Percentiles rank a stretch among this genome's conserved stretches.
These are phyloP conservation scores for Diplodia corticola DNA, from an alignment of 2,329 filamentous ascomycete species.

Conservation along the genomic window DNA sequence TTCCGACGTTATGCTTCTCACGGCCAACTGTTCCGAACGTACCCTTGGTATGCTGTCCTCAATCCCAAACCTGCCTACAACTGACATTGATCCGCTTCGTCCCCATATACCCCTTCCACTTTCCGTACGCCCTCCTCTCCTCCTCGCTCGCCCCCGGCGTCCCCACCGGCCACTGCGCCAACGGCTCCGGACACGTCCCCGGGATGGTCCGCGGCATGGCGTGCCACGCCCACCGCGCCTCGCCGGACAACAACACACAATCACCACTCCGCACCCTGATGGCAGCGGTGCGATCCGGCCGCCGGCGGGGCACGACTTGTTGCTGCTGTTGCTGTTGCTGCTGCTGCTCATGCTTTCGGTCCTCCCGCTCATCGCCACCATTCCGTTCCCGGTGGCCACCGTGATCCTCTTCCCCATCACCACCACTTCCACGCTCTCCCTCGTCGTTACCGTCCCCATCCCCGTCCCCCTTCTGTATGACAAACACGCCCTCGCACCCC, in stretches of 20 bases:
- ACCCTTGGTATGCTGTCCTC: no score
- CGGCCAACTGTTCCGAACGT: no score
- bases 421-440: background rate
- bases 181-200: constrained; percentile 72
- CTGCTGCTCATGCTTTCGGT: no score
- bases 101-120: constrained; percentile 85
- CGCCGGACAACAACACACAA: constrained; percentile 82
- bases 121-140: constrained; percentile 50
- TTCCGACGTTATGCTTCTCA: no score
- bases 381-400: constrained; percentile 22
- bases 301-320: background rate
- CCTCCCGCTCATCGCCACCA: constrained; percentile 19
- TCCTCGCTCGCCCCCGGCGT: background rate
- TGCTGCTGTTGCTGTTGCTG: no score
- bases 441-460: background rate
- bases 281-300: constrained; percentile 43
- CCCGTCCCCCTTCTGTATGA: constrained; percentile 64
- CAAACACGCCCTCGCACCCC: constrained; percentile 86
- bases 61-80: constrained; percentile 79
- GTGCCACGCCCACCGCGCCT: constrained; percentile 88
- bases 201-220: constrained; percentile 84
- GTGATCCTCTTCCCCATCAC: constrained; percentile 42
- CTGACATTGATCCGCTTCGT: constrained; percentile 90
- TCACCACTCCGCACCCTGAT: constrained; percentile 80
- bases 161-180: constrained; percentile 70